A percentile compares a stretch with the other conserved stretches of the same genome.
Conservation (phyloP, 441 rosid species). For the Rhodomyrtus psidioides region DNA sequence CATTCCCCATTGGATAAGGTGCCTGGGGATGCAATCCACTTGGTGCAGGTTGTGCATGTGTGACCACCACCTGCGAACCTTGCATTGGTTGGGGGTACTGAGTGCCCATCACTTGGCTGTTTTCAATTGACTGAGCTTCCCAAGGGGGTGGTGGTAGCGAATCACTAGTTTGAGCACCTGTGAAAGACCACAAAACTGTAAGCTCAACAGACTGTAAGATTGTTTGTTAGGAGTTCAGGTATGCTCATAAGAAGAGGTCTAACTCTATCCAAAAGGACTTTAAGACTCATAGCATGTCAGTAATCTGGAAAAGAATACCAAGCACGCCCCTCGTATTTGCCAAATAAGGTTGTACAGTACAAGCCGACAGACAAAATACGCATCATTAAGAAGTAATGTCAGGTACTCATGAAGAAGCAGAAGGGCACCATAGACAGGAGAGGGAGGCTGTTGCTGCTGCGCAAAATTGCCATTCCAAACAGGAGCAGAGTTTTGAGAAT, state of each 20-base stretch:
- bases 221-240: background rate
- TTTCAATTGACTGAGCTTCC: conserved; percentile 81
- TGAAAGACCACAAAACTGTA: conserved; percentile 13
- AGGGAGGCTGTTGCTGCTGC: conserved; percentile 48
- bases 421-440: conserved; percentile 62
- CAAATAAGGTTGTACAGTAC: background rate
- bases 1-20: conserved; percentile 32
- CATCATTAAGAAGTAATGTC: background rate
- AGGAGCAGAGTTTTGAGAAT: conserved; percentile 42
- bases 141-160: conserved; percentile 96
- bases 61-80: conserved; percentile 33
- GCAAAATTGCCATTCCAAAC: conserved; percentile 69
- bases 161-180: conserved; percentile 57
- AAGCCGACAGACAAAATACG: background rate
- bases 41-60: conserved; percentile 43
- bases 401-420: background rate
- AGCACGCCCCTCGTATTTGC: background rate
- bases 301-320: background rate
- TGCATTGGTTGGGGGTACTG: conserved; percentile 66
- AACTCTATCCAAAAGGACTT: background rate
- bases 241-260: background rate
- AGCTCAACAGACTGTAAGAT: background rate
- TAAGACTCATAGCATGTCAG: background rate
- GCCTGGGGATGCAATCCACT: conserved; percentile 41
- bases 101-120: conserved; percentile 43